These are phyloP conservation scores for Corylus heterophylla DNA, from an alignment of 306 rosid species.

Conservation along the genomic window DNA sequence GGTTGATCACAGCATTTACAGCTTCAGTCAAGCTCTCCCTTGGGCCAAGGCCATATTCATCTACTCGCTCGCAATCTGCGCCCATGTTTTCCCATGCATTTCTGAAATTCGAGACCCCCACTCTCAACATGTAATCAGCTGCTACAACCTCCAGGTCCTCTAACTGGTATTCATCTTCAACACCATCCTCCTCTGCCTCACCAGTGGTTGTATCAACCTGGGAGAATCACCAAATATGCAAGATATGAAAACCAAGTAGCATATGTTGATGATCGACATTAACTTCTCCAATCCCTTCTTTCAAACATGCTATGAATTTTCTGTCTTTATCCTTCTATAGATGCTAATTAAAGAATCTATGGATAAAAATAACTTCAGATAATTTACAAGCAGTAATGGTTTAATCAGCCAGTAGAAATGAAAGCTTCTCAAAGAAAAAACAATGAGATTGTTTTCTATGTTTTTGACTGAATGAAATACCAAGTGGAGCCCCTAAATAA, in stretches of 20 bases:
- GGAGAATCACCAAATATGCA: constrained; percentile 29
- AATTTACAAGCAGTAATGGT: not conserved
- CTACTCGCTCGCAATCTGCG: constrained; percentile 72
- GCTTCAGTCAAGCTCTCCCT: constrained; percentile 91
- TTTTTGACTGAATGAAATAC: not conserved
- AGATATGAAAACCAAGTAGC: not conserved
- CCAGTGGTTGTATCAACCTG: constrained; percentile 87
- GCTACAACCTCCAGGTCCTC: constrained; percentile 97
- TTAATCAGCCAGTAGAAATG: not conserved
- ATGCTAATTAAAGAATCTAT: not conserved
- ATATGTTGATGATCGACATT: not conserved
- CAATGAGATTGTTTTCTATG: not conserved
- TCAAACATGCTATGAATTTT: not conserved
- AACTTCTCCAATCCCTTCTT: not conserved
- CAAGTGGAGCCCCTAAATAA: not conserved
- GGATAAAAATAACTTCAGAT: not conserved
- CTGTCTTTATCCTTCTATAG: not conserved
- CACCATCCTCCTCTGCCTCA: constrained; percentile 97
- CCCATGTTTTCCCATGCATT: constrained; percentile 93
- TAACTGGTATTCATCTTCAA: constrained; percentile 96
- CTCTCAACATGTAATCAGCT: constrained; percentile 91
- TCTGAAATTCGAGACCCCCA: constrained; percentile 83
- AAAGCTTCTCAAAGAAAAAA: not conserved
- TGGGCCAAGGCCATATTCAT: constrained; percentile 93
- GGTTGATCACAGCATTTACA: constrained; percentile 75